phyloP scores from a whole-genome alignment of 257 asterid species.

The Nicotiana knightiana region DNA sequence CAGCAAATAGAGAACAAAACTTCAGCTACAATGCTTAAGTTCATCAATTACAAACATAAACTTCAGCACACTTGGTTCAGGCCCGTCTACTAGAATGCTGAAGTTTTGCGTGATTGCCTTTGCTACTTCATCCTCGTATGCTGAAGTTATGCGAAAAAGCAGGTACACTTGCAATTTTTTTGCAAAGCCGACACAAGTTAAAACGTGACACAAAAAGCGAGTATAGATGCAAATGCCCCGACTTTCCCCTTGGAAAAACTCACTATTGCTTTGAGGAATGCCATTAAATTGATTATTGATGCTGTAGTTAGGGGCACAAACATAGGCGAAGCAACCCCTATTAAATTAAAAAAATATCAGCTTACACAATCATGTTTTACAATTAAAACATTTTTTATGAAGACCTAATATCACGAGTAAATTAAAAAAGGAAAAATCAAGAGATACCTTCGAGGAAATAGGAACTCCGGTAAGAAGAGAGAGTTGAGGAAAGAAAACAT shows the following conservation, averaged over 20 bases:
- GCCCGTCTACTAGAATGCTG: too few relatives aligned
- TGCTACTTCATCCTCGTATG: too few relatives aligned
- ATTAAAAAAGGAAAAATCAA: neutral
- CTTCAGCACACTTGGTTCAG: too few relatives aligned
- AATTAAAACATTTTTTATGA: neutral
- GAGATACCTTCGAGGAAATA: conserved; percentile 64
- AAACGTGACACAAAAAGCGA: too few relatives aligned
- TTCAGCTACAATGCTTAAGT: too few relatives aligned
- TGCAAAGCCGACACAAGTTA: too few relatives aligned
- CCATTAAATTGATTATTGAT: conserved; percentile 8
- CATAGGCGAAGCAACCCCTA: conserved; percentile 58
- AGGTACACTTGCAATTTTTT: too few relatives aligned
- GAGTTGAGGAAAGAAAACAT: conserved; percentile 55
- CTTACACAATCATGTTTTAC: neutral
- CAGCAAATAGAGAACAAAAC: too few relatives aligned
- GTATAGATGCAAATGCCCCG: too few relatives aligned
- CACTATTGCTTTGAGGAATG: conserved; percentile 25
- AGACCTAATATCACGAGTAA: neutral
- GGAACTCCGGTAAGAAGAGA: conserved; percentile 36
- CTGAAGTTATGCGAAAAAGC: too few relatives aligned
- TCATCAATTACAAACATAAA: too few relatives aligned
- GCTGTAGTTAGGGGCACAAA: neutral
- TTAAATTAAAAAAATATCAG: neutral
- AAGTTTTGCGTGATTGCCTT: too few relatives aligned
- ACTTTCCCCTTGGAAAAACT: conserved; percentile 9